These are phyloP conservation scores for Leishmania amazonensis DNA, from an alignment of 208 protist species.

Conservation along the genomic window DNA sequence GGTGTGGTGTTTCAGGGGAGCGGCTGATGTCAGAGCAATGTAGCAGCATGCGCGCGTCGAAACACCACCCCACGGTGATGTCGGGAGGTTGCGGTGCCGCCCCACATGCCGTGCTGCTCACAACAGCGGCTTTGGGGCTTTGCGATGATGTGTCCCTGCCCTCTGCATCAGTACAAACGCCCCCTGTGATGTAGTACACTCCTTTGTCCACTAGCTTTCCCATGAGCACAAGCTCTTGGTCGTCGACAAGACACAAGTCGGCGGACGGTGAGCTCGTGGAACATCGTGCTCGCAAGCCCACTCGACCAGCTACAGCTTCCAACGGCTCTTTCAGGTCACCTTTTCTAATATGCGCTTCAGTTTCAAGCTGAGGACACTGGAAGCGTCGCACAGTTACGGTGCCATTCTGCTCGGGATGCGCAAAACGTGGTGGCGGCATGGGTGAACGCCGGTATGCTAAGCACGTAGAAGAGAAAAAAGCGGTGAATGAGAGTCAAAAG, in stretches of 20 bases:
- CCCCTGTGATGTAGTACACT: constrained; percentile 66
- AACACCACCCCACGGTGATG: constrained; percentile 64
- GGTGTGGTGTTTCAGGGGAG: constrained; percentile 71
- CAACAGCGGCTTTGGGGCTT: not conserved
- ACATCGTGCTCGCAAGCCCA: constrained; percentile 36
- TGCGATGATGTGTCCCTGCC: not conserved
- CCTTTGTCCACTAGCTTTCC: constrained; percentile 46
- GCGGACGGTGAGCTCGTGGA: constrained; percentile 2
- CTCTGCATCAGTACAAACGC: constrained; percentile 7
- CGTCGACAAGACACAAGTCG: constrained; percentile 49
- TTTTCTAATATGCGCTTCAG: constrained; percentile 48
- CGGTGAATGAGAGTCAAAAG: not conserved
- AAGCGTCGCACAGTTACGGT: constrained; percentile 59
- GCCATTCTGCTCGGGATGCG: constrained; percentile 45
- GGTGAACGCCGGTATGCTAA: not conserved
- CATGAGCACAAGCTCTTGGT: constrained; percentile 61
- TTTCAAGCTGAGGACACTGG: constrained; percentile 43
- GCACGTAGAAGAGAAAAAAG: constrained; percentile 1
- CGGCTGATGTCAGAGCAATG: constrained; percentile 56
- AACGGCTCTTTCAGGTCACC: constrained; percentile 62
- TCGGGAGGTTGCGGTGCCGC: constrained; percentile 34
- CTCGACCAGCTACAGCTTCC: constrained; percentile 35
- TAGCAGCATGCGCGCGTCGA: constrained; percentile 64
- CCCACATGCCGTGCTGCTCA: not conserved
- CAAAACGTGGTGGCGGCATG: constrained; percentile 34